Base-by-base conservation (phyloP, 2,329 filamentous ascomycete genomes). In the Paecilomyces formosus region DNA sequence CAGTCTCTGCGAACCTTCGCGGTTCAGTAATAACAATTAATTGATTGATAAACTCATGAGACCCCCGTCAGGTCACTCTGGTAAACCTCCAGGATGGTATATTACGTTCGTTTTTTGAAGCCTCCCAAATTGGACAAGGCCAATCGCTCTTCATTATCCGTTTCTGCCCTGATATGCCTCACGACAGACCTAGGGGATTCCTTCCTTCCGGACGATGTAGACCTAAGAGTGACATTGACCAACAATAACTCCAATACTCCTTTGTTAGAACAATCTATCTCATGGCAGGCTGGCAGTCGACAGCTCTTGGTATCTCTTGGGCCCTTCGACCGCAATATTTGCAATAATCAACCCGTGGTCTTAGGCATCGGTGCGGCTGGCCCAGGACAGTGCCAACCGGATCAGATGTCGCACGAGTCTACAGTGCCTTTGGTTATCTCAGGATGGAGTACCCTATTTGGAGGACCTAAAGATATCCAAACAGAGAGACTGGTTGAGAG, bases 71-170 rank as follows among this genome's bases (percentile, higher is more conserved):
- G 6, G 24, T 26, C 24, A 26, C 24, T 26, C 26, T 52, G 50
- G 26, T n/a, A 9, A 52, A 13, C 50, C 11, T 49, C 21, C 58
- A 63, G 5, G 15, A 84, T 84, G 82, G 77, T 79, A 12, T 80
- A 84, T 63, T 88, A 87, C 69, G 78, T 89, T 65, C 85, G 87
- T 61, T 88, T 89, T 65, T 78, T 90, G 64, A 89, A 88, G 66
- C 76, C 82, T 1, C 86, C 87, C 9, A 74, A 74, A 57, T 65
- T 77, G 35, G 66, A 71, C 53, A 77, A 78, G 57, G 72, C 80
- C 59, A 74, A 78, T 57, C 60, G 67, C 26, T 74, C 75, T 30
- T 65, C 66, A 15, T 68, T 79, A 58, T 69, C 71, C 15, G 71
- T 85, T 58, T 80, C 75, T 60, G 74, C 79, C 54, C 76, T 85